phyloP scores from a whole-genome alignment of 1,139 yeast species.

The Candida freyschussii region DNA sequence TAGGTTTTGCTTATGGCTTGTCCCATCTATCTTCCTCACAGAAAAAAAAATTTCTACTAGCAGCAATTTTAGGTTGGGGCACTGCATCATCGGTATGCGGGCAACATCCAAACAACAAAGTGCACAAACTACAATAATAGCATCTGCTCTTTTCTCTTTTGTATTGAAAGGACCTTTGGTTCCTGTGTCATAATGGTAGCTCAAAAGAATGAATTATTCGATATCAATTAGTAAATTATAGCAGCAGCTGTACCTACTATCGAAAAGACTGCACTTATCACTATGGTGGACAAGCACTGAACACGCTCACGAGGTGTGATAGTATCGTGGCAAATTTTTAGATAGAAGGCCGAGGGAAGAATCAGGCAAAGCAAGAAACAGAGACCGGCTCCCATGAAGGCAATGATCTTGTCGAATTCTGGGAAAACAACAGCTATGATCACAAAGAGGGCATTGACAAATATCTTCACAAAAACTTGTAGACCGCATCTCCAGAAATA shows the following conservation, averaged over 20 bases:
- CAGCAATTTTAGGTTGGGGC: too few relatives aligned
- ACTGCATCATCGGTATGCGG: too few relatives aligned
- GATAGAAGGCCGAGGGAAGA: constrained; percentile 69
- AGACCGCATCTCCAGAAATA: constrained; percentile 13
- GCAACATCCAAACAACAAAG: too few relatives aligned
- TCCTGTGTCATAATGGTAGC: too few relatives aligned
- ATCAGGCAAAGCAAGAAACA: constrained; percentile 79
- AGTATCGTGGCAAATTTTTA: constrained; percentile 48
- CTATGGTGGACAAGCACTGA: constrained; percentile 43
- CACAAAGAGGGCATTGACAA: constrained; percentile 40
- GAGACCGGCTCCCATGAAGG: constrained; percentile 76
- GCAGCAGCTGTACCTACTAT: constrained; percentile 46
- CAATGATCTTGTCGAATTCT: constrained; percentile 77
- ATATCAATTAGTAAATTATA: constrained; percentile 20
- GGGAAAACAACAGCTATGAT: constrained; percentile 57
- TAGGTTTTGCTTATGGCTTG: too few relatives aligned
- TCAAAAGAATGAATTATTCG: too few relatives aligned
- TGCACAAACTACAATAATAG: too few relatives aligned
- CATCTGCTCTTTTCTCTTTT: too few relatives aligned
- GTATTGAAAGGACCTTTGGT: too few relatives aligned
- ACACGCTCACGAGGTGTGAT: constrained; percentile 36
- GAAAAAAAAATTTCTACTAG: too few relatives aligned
- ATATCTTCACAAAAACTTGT: constrained; percentile 29
- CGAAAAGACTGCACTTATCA: constrained; percentile 43
- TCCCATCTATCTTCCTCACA: too few relatives aligned